phyloP scores from a whole-genome alignment of 495 filamentous ascomycete species.

The Trichocladium antarcticum region DNA sequence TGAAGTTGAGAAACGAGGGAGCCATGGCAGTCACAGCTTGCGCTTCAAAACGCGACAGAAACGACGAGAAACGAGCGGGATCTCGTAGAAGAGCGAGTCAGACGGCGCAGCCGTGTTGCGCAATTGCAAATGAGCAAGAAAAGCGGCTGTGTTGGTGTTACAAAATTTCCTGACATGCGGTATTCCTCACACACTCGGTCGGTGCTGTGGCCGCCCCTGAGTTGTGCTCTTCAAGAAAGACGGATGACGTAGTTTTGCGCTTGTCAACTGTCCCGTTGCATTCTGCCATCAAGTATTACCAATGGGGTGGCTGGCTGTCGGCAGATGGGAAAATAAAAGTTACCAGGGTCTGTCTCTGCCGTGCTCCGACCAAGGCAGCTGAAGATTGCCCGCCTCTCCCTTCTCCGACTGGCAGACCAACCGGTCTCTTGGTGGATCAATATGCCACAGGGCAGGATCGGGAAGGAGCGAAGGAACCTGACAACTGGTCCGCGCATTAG shows the following conservation, averaged over 20 bases:
- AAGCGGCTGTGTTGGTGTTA: background rate
- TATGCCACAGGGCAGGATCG: background rate
- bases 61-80: background rate
- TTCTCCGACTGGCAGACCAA: too few relatives aligned
- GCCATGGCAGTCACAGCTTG: slow-evolving; percentile 26
- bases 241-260: slow-evolving; percentile 4
- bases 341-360: slow-evolving; percentile 1
- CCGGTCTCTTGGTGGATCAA: background rate
- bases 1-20: slow-evolving; percentile 57
- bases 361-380: slow-evolving; percentile 1
- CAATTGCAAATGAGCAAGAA: background rate
- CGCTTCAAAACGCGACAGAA: too few relatives aligned
- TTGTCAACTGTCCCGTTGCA: background rate
- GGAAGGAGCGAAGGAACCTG: background rate
- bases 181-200: too few relatives aligned
- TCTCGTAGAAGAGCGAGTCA: background rate
- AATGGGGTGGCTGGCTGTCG: slow-evolving; percentile 1
- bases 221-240: background rate
- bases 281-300: background rate
- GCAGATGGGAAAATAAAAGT: background rate
- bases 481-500: background rate
- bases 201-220: background rate
- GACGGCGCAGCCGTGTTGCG: background rate
- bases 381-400: background rate
- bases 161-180: too few relatives aligned